Evolutionary conservation across 1,139 yeast genomes (phyloP).

Genomic region (Debaryomyces sp.): DNA sequence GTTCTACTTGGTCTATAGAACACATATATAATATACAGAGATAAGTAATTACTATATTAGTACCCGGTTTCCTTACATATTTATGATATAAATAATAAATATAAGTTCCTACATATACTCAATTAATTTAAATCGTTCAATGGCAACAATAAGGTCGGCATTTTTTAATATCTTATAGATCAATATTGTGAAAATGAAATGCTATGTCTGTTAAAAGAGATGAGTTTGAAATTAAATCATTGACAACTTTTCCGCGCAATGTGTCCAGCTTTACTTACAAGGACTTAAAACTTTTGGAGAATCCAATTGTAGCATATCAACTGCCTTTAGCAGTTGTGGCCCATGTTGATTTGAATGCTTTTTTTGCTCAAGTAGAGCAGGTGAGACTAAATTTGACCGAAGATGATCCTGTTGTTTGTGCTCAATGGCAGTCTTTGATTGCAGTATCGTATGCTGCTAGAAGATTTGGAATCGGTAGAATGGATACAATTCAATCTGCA

Average conservation of each 20-base stretch:
- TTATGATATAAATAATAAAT: no score
- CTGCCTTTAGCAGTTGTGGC: slow-evolving; percentile 81
- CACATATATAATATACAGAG: no score
- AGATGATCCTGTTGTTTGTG: slow-evolving; percentile 88
- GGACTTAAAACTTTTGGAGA: slow-evolving; percentile 52
- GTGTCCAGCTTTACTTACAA: slow-evolving; percentile 41
- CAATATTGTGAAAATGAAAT: neutral
- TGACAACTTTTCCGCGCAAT: neutral
- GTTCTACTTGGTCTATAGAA: no score
- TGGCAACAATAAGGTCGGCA: no score
- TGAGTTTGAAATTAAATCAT: neutral
- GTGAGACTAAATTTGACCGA: slow-evolving; percentile 63
- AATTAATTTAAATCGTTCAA: no score
- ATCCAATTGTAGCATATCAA: slow-evolving; percentile 45
- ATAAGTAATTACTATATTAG: no score
- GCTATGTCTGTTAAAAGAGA: slow-evolving; percentile 9
- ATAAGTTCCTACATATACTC: neutral
- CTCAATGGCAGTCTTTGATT: slow-evolving; percentile 87
- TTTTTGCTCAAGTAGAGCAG: slow-evolving; percentile 93
- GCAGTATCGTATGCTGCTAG: slow-evolving; percentile 93
- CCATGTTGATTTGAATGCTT: slow-evolving; percentile 90
- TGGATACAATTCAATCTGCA: slow-evolving; percentile 74
- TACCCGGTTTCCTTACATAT: no score
- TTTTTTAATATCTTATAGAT: neutral
- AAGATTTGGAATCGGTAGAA: slow-evolving; percentile 74